A percentile compares a stretch with the other conserved stretches of the same genome.
Evolutionary conservation across 495 filamentous ascomycete species (phyloP).

Genomic region (Aspergillus saccharolyticus): DNA sequence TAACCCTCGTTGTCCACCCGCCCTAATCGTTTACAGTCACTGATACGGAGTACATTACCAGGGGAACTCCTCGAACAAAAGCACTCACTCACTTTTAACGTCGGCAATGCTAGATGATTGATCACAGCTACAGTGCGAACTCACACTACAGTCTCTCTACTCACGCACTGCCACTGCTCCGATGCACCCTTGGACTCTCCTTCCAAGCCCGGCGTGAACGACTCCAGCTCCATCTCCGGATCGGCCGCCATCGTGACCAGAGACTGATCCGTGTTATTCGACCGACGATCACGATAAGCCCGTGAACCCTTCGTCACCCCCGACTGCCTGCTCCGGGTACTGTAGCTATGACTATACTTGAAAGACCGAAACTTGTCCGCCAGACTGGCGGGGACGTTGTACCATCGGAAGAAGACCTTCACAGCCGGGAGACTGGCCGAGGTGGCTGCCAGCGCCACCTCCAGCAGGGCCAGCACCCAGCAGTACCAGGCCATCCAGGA

Average conservation of each 20-base stretch:
- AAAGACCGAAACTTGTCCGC: neutral
- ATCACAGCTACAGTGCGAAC: no score
- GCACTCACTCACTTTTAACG: no score
- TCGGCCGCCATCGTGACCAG: neutral
- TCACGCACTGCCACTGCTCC: neutral
- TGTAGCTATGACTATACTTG: neutral
- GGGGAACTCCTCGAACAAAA: no score
- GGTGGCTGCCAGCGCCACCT: constrained; percentile 7
- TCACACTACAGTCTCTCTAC: no score
- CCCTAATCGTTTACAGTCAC: no score
- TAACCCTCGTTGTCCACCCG: no score
- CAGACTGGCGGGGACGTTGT: neutral
- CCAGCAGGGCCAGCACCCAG: constrained; percentile 10
- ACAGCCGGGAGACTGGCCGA: constrained; percentile 9
- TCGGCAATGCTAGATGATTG: no score
- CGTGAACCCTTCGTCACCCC: no score
- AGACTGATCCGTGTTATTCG: neutral
- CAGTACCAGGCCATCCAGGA: constrained; percentile 11
- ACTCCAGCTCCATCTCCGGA: neutral
- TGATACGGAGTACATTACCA: no score
- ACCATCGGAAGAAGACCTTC: constrained; percentile 8
- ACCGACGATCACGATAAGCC: neutral
- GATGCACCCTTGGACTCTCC: neutral
- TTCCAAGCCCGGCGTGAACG: neutral
- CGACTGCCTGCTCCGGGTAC: neutral